Percentiles rank a stretch among this genome's conserved stretches.
These are phyloP conservation scores for Phyllosticta citriasiana DNA, from an alignment of 2,329 filamentous ascomycete species.

Conservation along the genomic window DNA sequence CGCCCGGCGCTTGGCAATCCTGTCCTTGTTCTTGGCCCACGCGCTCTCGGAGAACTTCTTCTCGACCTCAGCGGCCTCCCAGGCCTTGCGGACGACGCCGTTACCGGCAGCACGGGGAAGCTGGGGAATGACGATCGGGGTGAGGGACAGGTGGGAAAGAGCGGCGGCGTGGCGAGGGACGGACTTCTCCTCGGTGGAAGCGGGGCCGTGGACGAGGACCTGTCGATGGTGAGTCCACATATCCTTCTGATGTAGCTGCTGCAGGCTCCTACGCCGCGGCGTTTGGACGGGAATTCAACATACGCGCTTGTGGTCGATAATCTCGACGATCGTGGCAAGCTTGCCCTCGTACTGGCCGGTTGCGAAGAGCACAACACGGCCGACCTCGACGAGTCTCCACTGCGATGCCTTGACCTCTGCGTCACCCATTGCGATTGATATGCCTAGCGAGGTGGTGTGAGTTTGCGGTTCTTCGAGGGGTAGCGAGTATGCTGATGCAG, in stretches of 20 bases:
- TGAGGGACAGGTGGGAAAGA: constrained; percentile 77
- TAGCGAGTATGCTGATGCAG: not conserved
- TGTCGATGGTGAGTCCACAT: constrained; percentile 34
- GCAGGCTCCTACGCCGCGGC: not conserved
- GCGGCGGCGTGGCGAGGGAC: constrained; percentile 80
- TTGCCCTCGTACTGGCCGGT: constrained; percentile 72
- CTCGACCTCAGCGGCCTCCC: constrained; percentile 88
- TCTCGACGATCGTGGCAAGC: constrained; percentile 93
- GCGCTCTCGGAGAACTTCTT: constrained; percentile 83
- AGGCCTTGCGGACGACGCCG: constrained; percentile 73
- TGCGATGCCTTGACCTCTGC: constrained; percentile 37
- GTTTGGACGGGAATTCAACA: constrained; percentile 36
- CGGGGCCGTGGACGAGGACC: constrained; percentile 94
- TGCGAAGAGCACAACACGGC: constrained; percentile 90
- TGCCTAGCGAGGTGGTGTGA: constrained; percentile 20
- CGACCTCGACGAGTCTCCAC: constrained; percentile 94
- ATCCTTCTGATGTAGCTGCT: not conserved
- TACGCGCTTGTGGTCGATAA: constrained; percentile 99
- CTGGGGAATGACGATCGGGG: constrained; percentile 76
- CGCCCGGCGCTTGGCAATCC: constrained; percentile 75
- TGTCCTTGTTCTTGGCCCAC: constrained; percentile 89
- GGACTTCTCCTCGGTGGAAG: constrained; percentile 64
- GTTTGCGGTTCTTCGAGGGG: constrained; percentile 12
- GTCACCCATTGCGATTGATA: constrained; percentile 37
- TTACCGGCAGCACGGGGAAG: constrained; percentile 78